Base-by-base conservation (phyloP, 2,329 filamentous ascomycete species). In the Fusarium hostae region DNA sequence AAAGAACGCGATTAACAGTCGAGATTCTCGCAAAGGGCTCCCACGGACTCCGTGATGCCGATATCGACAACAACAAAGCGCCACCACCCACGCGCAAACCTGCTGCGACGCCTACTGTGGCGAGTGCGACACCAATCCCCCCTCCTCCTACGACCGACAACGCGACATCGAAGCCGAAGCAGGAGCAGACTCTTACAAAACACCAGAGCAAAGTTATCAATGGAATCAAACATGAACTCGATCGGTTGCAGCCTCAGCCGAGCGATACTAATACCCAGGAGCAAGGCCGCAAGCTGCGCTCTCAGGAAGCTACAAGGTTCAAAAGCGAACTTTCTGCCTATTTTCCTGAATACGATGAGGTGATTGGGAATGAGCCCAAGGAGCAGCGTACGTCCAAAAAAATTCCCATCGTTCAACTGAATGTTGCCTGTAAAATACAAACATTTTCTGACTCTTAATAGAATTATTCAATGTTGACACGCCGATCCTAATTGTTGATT, bases 301-400 rank as follows among this genome's bases (percentile, higher is more conserved):
- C 94, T 57, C 93, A 97, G 77, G 94, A 97, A 76, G 92, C 92
- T 15, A 91, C 91, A 56, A 88, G 94, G 75, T 91, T 94, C 82
- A 97, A 97, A 86, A 98, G 94, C 82, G 95, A 98, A 78, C 86
- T 98, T 68, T 91, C 94, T 40, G 88, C 90, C 51, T 98, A 97
- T 82, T 98, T 98, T 78, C 91, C 93, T 57, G 95, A 97, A 78
- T 98, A 97, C 81, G 95, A 98, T 81, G 94, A 97, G 79, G 89
- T 98, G 73, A 94, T 98, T 82, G 94, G 93, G 69, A 93, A 97
- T 78, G 91, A 94, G 70, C 89, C 91, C 41, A 92, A 92, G 76
- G 91, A 95, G 81, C 86, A 91, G 75, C 91, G 94, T 95, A 87
- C 80, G 89, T 85, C 26, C 50, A 62, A 32, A 72, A 75, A 72